Conservation (phyloP, 2,329 filamentous ascomycete species). For the Phyllosticta citriasiana region DNA sequence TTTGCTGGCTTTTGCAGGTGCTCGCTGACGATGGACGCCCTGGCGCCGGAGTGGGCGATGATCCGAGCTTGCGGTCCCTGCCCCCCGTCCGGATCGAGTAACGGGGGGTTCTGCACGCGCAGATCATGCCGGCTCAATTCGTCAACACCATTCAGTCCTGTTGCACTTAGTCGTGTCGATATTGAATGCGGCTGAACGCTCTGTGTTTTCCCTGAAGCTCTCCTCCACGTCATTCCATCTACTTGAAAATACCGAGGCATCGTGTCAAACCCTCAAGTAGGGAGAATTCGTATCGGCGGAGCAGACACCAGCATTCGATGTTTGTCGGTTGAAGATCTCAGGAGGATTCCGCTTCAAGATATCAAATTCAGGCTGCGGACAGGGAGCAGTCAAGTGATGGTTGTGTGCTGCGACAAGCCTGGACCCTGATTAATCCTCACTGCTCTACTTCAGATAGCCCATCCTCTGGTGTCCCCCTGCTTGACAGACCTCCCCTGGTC, state of each 20-base stretch:
- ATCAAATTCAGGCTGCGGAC: too few relatives aligned
- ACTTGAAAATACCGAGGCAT: too few relatives aligned
- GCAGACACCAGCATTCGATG: too few relatives aligned
- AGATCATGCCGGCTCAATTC: neutral
- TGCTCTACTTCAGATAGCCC: neutral
- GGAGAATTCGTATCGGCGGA: too few relatives aligned
- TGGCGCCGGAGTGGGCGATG: neutral
- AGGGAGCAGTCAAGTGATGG: too few relatives aligned
- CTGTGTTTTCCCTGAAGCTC: neutral
- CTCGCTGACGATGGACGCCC: neutral
- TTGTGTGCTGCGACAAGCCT: neutral
- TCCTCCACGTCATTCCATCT: neutral
- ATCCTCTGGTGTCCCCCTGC: neutral
- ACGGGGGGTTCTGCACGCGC: neutral
- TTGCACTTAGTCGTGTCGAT: neutral
- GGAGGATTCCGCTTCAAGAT: too few relatives aligned
- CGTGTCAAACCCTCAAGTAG: too few relatives aligned
- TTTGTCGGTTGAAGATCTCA: too few relatives aligned
- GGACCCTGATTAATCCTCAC: neutral
- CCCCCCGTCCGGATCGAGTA: neutral
- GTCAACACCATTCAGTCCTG: neutral
- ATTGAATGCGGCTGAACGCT: neutral
- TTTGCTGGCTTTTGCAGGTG: slow-evolving; percentile 6
- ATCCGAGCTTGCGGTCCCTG: neutral
- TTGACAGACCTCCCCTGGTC: neutral